A percentile compares a stretch with the other conserved stretches of the same genome.
phyloP scores from a whole-genome alignment of 805 yeast genomes.

The Cyberlindnera japonica region DNA sequence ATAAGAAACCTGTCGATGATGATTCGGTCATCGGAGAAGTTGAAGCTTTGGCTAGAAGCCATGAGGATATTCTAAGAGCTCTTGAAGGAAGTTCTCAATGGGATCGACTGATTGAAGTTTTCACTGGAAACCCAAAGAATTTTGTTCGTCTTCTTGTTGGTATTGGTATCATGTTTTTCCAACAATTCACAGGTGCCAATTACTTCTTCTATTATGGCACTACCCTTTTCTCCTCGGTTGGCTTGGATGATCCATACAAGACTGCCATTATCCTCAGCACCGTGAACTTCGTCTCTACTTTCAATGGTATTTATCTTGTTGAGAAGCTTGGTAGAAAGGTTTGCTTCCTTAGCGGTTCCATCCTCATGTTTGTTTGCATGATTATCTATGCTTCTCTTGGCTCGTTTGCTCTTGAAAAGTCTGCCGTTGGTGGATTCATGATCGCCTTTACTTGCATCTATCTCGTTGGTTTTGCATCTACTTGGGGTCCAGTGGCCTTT shows the following conservation, averaged over 20 bases:
- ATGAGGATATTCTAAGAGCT: slow-evolving; percentile 47
- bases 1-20: slow-evolving; percentile 44
- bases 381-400: slow-evolving; percentile 61
- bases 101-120: slow-evolving; percentile 36
- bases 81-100: slow-evolving; percentile 36
- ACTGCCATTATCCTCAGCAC: slow-evolving; percentile 59
- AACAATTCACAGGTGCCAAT: slow-evolving; percentile 62
- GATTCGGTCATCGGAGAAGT: slow-evolving; percentile 46
- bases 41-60: slow-evolving; percentile 40
- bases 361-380: slow-evolving; percentile 53
- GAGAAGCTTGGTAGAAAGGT: slow-evolving; percentile 53
- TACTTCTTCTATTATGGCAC: slow-evolving; percentile 67
- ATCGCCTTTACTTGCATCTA: slow-evolving; percentile 61
- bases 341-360: slow-evolving; percentile 47
- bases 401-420: slow-evolving; percentile 42
- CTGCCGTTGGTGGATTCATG: slow-evolving; percentile 55
- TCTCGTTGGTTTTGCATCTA: slow-evolving; percentile 63
- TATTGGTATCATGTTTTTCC: slow-evolving; percentile 54
- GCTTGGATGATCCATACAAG: slow-evolving; percentile 50
- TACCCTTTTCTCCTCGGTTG: slow-evolving; percentile 56
- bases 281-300: slow-evolving; percentile 54
- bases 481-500: slow-evolving; percentile 75
- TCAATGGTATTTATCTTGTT: slow-evolving; percentile 48
- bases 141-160: slow-evolving; percentile 53
- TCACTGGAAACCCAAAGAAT: slow-evolving; percentile 58